Conservation (phyloP, 2,329 filamentous ascomycete genomes). For the Zarea fungicola region DNA sequence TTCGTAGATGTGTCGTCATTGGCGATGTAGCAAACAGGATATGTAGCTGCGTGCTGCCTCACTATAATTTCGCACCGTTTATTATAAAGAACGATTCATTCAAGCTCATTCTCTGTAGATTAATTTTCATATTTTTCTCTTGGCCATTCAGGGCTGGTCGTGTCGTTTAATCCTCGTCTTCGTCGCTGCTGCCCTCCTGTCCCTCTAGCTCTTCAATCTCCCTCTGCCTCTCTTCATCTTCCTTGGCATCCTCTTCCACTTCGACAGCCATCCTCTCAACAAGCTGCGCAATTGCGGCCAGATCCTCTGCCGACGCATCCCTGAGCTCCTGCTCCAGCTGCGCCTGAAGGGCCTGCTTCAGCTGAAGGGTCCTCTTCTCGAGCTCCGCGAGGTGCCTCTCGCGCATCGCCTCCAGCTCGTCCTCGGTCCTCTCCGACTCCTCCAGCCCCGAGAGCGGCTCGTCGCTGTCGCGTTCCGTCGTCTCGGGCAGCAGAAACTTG, state of each 20-base stretch:
- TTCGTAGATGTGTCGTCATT: too few relatives aligned
- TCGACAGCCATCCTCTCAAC: background rate
- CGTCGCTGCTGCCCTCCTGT: background rate
- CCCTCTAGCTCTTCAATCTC: slow-evolving; percentile 1
- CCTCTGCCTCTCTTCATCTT: background rate
- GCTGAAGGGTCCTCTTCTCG: background rate
- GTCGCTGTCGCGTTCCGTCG: background rate
- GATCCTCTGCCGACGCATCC: background rate
- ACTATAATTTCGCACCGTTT: too few relatives aligned
- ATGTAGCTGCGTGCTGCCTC: too few relatives aligned
- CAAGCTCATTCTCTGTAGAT: too few relatives aligned
- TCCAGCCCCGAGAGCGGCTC: background rate
- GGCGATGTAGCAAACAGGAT: too few relatives aligned
- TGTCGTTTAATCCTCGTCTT: background rate
- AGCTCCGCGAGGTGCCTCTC: background rate
- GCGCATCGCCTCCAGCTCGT: background rate
- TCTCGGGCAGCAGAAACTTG: background rate
- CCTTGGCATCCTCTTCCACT: background rate
- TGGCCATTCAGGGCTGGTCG: too few relatives aligned
- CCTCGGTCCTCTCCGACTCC: background rate
- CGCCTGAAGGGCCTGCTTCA: background rate
- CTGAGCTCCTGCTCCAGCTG: slow-evolving; percentile 3
- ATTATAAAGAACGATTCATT: too few relatives aligned
- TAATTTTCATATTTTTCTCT: too few relatives aligned
- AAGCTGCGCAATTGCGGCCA: background rate